Percentiles rank a stretch among this genome's conserved stretches.
Conservation (phyloP, 78 protist genomes). For the Pigoraptor vietnamica region DNA sequence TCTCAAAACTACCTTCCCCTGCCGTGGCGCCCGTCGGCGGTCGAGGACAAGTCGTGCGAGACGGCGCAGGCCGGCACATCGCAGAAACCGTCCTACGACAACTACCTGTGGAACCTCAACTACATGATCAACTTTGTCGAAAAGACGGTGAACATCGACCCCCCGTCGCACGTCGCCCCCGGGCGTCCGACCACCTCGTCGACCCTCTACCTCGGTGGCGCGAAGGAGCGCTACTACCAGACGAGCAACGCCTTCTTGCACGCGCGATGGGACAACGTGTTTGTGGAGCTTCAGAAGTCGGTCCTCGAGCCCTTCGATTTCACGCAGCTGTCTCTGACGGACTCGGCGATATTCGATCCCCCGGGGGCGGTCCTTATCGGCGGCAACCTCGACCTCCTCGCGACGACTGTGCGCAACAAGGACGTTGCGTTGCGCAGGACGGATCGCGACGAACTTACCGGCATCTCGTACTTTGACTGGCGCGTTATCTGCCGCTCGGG, state of each 20-base stretch:
- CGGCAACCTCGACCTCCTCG: background rate
- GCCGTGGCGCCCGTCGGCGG: too few species aligned
- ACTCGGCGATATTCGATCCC: background rate
- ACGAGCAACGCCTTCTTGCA: background rate
- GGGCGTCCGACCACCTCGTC: background rate
- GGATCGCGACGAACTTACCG: background rate
- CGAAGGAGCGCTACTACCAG: background rate
- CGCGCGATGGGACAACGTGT: background rate
- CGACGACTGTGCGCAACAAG: background rate
- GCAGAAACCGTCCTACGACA: background rate
- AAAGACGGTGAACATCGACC: background rate
- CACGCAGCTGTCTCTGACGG: background rate
- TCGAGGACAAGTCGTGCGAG: background rate
- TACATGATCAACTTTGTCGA: background rate
- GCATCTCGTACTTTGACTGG: background rate
- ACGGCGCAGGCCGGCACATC: too few species aligned
- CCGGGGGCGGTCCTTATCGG: background rate
- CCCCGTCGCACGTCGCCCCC: background rate
- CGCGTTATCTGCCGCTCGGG: background rate
- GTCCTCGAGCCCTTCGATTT: background rate
- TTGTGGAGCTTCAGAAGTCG: background rate
- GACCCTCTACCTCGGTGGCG: background rate
- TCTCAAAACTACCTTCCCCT: too few species aligned
- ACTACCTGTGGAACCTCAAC: background rate
- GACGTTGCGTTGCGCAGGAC: background rate